These are phyloP conservation scores for Saccharomycopsis hybrid DNA, from an alignment of 1,139 yeast species.

Conservation along the genomic window DNA sequence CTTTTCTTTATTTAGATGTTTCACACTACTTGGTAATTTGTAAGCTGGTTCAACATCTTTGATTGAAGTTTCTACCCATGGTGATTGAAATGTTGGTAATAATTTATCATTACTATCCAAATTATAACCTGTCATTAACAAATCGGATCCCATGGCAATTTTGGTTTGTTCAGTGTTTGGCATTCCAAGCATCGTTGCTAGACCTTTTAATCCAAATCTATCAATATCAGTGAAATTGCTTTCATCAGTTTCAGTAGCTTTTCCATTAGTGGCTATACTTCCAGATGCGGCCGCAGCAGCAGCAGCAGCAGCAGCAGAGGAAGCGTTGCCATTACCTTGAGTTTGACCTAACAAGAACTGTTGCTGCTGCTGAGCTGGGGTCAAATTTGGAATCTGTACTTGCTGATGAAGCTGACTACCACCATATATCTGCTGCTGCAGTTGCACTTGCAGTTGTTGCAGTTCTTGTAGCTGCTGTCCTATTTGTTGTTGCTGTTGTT, in stretches of 20 bases:
- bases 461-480: conserved; percentile 4
- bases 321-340: conserved; percentile 3
- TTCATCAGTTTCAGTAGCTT: conserved; percentile 25
- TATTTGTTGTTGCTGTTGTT: not conserved
- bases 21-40: conserved; percentile 39
- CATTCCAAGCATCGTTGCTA: conserved; percentile 61
- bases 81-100: conserved; percentile 74
- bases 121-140: conserved; percentile 68
- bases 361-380: not conserved
- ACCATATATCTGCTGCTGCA: conserved; percentile 2
- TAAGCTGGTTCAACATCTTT: conserved; percentile 87
- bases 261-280: conserved; percentile 3
- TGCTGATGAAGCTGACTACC: not conserved
- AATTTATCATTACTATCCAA: conserved; percentile 44
- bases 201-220: conserved; percentile 70
- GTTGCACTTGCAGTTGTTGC: not conserved
- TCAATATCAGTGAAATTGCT: conserved; percentile 33
- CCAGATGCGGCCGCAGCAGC: not conserved
- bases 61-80: conserved; percentile 90
- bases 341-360: not conserved
- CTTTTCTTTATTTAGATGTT: conserved; percentile 29
- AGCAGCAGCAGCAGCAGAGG: conserved; percentile 4
- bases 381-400: not conserved
- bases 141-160: conserved; percentile 80
- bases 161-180: conserved; percentile 60